Conservation (phyloP, 1,139 yeast genomes). For the Groenewaldozyma sp. region DNA sequence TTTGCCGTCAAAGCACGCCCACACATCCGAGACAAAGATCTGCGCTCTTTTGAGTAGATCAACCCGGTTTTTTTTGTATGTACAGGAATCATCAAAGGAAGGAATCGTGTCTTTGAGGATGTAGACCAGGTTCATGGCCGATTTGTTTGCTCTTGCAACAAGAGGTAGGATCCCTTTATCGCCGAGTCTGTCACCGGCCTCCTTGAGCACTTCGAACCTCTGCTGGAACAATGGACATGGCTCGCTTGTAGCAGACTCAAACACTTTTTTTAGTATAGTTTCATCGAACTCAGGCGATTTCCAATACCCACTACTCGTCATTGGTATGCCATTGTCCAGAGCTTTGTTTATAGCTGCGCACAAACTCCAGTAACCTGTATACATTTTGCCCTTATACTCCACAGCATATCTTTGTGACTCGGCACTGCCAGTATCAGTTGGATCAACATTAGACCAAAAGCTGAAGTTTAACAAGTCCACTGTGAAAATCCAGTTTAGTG, state of each 20-base stretch:
- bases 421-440: conserved; percentile 26
- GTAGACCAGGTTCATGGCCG: conserved; percentile 29
- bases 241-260: conserved; percentile 27
- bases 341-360: conserved; percentile 36
- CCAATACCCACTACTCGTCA: conserved; percentile 33
- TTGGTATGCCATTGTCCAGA: conserved; percentile 30
- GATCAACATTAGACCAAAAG: conserved; percentile 35
- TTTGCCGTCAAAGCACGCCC: conserved; percentile 36
- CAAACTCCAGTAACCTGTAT: conserved; percentile 39
- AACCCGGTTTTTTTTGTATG: conserved; percentile 25
- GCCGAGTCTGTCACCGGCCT: conserved; percentile 32
- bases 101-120: conserved; percentile 23
- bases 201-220: conserved; percentile 28
- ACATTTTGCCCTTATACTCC: conserved; percentile 25
- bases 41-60: conserved; percentile 34
- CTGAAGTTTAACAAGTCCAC: conserved; percentile 36
- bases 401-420: conserved; percentile 29
- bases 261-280: conserved; percentile 22
- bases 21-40: conserved; percentile 34
- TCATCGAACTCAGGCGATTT: conserved; percentile 20
- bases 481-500: conserved; percentile 35
- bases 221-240: conserved; percentile 30
- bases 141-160: conserved; percentile 20
- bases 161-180: conserved; percentile 12
- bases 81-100: conserved; percentile 29